A percentile compares a stretch with the other conserved stretches of the same genome.
Conservation (phyloP, 2,329 filamentous ascomycete species). For the Colletotrichum tropicale region DNA sequence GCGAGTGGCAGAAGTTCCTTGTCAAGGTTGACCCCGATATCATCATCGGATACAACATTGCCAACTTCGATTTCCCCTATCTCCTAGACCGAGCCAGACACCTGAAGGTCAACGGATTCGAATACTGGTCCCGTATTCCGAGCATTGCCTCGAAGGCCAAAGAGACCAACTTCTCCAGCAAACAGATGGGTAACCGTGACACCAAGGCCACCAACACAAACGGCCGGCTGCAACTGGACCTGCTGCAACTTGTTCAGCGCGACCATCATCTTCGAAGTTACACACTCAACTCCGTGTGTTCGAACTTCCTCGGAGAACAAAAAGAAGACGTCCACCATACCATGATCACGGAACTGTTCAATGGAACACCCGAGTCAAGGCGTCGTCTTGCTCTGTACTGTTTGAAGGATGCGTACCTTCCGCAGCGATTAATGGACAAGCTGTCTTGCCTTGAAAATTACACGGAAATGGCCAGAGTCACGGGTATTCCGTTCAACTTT, state of each 20-base stretch:
- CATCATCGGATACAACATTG: slow-evolving; percentile 98
- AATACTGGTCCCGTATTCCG: slow-evolving; percentile 84
- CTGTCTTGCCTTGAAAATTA: slow-evolving; percentile 98
- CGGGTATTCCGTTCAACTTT: slow-evolving; percentile 96
- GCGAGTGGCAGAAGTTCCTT: slow-evolving; percentile 88
- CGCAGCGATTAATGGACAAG: slow-evolving; percentile 94
- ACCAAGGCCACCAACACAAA: slow-evolving; percentile 95
- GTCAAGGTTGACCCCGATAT: slow-evolving; percentile 93
- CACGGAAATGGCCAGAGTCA: slow-evolving; percentile 99
- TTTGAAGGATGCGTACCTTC: slow-evolving; percentile 95
- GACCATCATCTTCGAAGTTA: slow-evolving; percentile 97
- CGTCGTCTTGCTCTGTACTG: slow-evolving; percentile 94
- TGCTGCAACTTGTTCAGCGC: slow-evolving; percentile 92
- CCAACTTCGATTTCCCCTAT: slow-evolving; percentile 98
- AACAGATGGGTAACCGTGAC: slow-evolving; percentile 97
- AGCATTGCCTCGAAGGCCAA: slow-evolving; percentile 73
- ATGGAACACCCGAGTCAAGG: slow-evolving; percentile 91
- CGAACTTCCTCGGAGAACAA: slow-evolving; percentile 94
- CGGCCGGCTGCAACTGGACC: slow-evolving; percentile 88
- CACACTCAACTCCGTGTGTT: slow-evolving; percentile 93
- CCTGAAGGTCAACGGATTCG: slow-evolving; percentile 79
- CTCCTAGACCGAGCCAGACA: slow-evolving; percentile 86
- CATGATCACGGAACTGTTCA: slow-evolving; percentile 98
- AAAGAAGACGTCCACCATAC: slow-evolving; percentile 99
- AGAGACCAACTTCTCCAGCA: slow-evolving; percentile 90